These are phyloP conservation scores for Aspergillus japonicus DNA, from an alignment of 2,329 filamentous ascomycete genomes.

Conservation along the genomic window DNA sequence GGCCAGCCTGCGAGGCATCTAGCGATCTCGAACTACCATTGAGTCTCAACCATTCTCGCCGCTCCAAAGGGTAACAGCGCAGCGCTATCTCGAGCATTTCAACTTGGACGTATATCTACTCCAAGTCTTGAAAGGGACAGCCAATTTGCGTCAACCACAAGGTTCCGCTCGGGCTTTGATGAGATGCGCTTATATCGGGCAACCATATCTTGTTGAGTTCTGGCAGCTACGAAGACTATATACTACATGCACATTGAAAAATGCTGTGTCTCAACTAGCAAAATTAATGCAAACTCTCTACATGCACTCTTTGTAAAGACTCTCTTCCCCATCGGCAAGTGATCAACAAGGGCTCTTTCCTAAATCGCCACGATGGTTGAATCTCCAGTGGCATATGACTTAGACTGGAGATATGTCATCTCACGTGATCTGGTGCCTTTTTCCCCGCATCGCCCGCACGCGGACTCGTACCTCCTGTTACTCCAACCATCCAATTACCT, in stretches of 20 bases:
- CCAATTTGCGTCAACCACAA: neutral
- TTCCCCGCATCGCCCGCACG: conserved; percentile 4
- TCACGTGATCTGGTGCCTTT: neutral
- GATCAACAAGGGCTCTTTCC: neutral
- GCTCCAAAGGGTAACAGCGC: neutral
- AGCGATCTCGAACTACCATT: neutral
- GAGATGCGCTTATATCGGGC: neutral
- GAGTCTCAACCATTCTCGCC: neutral
- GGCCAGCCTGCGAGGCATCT: neutral
- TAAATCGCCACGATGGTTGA: neutral
- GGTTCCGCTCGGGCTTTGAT: neutral
- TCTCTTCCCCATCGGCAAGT: neutral
- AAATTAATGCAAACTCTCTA: neutral
- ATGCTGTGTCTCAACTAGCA: neutral
- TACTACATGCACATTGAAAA: neutral
- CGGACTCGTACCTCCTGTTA: neutral
- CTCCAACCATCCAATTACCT: conserved; percentile 3
- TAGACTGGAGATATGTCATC: neutral
- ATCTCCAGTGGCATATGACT: no score
- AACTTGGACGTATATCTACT: neutral
- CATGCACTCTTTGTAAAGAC: neutral
- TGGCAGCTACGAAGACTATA: neutral
- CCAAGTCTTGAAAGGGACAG: neutral
- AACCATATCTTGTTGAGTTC: neutral
- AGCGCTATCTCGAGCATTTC: neutral